Evolutionary conservation across 2,329 filamentous ascomycete species (phyloP), one percentile per base, ranked within the genome.

Genomic region (Penicillium psychrosexuale): DNA sequence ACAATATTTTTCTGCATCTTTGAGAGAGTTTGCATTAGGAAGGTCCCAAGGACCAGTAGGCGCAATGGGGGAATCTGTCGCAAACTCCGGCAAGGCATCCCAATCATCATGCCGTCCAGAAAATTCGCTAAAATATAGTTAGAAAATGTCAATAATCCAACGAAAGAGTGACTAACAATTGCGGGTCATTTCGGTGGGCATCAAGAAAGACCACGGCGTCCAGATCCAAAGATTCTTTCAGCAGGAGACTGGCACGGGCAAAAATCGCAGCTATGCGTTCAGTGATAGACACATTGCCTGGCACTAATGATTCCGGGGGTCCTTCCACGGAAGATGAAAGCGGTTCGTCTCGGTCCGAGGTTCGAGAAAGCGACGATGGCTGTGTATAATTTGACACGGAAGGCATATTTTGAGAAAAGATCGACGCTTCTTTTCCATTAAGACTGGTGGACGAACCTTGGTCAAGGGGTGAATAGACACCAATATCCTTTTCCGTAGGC

Each of bases 181-280:
- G 62, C 13, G 61, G 56, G 34, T 66, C 63, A 38, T 57, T 64
- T 12, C 54, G 64, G 28, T 60, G 27, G 5, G 64, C 58, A 58
- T 64, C 56, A 3, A 75, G 60, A n/a, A 73, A 72, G 0, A 69
- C 63, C 3, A 65, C 62, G 4, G 76, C 76, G 22, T 75, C 72
- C 0, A 76, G 63, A 43, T 78, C 72, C 43, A 79, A 65, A 0
- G 76, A 73, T 28, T 76, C 67, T 3, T 73, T 67, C 15, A 81
- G 69, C 1, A 79, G 70, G 7, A 69, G 66, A 34, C 77, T 75
- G 5, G 78, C 78, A 19, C 74, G 75, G 0, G 73, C 67, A 31
- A 79, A 79, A 3, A 79, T 66, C 9, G 61, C 56, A 2, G 50
- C 36, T 17, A 67, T 59, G 1, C 61, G 61, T 36, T 63, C 57